Conservation (phyloP, 2,329 filamentous ascomycete species). For the Ascochyta clinopodiicola region DNA sequence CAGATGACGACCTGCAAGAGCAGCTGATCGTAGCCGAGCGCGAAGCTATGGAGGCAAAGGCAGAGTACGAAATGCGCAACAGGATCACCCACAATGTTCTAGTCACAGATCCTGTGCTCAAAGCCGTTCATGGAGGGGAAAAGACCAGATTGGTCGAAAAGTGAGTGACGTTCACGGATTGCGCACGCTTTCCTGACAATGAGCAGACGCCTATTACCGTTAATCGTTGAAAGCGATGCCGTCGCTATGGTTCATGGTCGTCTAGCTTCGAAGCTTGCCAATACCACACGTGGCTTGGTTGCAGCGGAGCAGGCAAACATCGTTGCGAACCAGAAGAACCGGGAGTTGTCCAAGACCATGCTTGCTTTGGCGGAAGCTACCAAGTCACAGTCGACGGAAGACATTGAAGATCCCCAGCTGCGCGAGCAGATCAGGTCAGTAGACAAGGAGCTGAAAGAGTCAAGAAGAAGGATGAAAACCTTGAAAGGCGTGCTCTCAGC, state of each 20-base stretch:
- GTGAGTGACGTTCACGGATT: constrained; percentile 53
- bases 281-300: constrained; percentile 61
- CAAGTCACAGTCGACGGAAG: constrained; percentile 60
- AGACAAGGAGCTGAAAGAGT: constrained; percentile 66
- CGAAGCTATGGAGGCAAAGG: constrained; percentile 72
- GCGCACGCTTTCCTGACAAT: constrained; percentile 14
- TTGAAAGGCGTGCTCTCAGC: constrained; percentile 82
- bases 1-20: constrained; percentile 60
- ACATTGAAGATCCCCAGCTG: constrained; percentile 60
- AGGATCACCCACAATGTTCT: constrained; percentile 73
- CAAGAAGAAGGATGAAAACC: constrained; percentile 72
- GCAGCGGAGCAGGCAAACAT: constrained; percentile 65
- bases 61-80: constrained; percentile 72
- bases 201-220: constrained; percentile 68
- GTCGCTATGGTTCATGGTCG: constrained; percentile 69
- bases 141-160: constrained; percentile 71
- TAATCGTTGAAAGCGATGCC: constrained; percentile 71
- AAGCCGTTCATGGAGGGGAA: constrained; percentile 74
- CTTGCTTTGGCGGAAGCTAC: constrained; percentile 67
- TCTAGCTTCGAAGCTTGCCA: constrained; percentile 61
- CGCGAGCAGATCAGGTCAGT: constrained; percentile 64
- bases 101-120: constrained; percentile 76
- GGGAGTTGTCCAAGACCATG: constrained; percentile 66
- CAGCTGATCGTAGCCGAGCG: constrained; percentile 63
- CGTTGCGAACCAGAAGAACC: constrained; percentile 65